phyloP scores from a whole-genome alignment of 768 basidiomycete species.

The Antrodiella citrinella region DNA sequence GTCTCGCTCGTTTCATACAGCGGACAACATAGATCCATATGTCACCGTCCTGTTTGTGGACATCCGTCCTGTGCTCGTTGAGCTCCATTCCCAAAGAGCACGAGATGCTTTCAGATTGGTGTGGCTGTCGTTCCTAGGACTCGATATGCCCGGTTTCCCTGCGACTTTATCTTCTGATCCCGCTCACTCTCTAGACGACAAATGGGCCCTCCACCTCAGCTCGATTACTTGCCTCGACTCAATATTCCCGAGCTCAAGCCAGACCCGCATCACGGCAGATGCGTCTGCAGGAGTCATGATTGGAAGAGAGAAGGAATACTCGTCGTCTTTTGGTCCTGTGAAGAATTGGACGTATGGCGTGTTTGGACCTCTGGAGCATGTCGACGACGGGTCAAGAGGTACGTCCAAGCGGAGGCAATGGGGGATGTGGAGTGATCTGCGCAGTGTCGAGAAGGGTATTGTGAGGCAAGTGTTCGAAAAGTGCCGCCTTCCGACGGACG shows the following conservation, averaged over 20 bases:
- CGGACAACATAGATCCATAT: slow-evolving; percentile 57
- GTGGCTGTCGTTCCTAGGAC: slow-evolving; percentile 65
- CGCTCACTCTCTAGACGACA: slow-evolving; percentile 50
- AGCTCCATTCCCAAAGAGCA: slow-evolving; percentile 33
- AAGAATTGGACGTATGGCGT: slow-evolving; percentile 55
- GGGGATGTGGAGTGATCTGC: slow-evolving; percentile 45
- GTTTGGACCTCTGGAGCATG: slow-evolving; percentile 46
- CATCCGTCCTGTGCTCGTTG: slow-evolving; percentile 47
- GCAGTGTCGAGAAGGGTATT: slow-evolving; percentile 39
- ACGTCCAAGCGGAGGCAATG: too few relatives aligned
- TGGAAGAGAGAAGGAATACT: slow-evolving; percentile 56
- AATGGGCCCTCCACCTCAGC: slow-evolving; percentile 51
- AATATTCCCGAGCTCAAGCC: slow-evolving; percentile 40
- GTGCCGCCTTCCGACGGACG: slow-evolving; percentile 40
- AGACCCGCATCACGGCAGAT: slow-evolving; percentile 37
- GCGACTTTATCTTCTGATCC: slow-evolving; percentile 26
- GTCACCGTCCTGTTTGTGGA: slow-evolving; percentile 67
- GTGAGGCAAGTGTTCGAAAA: slow-evolving; percentile 53
- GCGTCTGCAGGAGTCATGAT: slow-evolving; percentile 58
- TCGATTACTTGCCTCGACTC: slow-evolving; percentile 36
- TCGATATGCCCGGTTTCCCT: slow-evolving; percentile 63
- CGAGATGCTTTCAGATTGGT: slow-evolving; percentile 54
- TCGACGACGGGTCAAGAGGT: slow-evolving; percentile 29
- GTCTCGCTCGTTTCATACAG: slow-evolving; percentile 44
- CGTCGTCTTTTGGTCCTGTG: slow-evolving; percentile 57